These are phyloP conservation scores for Lablab purpureus DNA, from an alignment of 306 rosid species.

Conservation along the genomic window DNA sequence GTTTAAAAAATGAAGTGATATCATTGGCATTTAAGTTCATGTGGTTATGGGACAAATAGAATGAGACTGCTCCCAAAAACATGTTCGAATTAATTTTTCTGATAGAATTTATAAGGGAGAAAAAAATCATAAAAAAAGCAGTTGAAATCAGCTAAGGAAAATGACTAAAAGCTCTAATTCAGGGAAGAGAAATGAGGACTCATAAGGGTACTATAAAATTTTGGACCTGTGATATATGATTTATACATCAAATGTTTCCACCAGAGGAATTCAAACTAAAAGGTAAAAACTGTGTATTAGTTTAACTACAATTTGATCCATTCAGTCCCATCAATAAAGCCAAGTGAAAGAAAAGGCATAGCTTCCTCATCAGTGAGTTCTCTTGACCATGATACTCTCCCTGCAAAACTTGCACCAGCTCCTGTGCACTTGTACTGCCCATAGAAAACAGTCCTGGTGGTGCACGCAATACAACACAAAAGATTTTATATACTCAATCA, in stretches of 20 bases:
- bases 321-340: slow-evolving; percentile 87
- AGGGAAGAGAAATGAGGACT: not conserved
- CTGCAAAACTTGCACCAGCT: slow-evolving; percentile 82
- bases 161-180: not conserved
- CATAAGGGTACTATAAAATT: not conserved
- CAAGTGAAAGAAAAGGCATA: slow-evolving; percentile 85
- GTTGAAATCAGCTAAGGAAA: too few species aligned
- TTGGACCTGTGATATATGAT: not conserved
- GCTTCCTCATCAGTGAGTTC: slow-evolving; percentile 94
- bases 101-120: too few species aligned
- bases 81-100: not conserved
- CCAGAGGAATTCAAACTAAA: not conserved
- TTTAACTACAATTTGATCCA: slow-evolving; percentile 66
- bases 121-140: too few species aligned
- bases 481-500: too few species aligned
- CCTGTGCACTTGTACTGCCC: slow-evolving; percentile 98
- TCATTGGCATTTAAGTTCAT: not conserved
- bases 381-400: slow-evolving; percentile 95
- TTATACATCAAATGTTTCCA: slow-evolving; percentile 16
- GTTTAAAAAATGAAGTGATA: not conserved
- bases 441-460: slow-evolving; percentile 89
- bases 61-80: too few species aligned
- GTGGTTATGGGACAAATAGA: not conserved
- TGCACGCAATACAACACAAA: not conserved
- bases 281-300: not conserved